Percentiles rank a stretch among this genome's conserved stretches.
These are phyloP conservation scores for Helichrysum umbraculigerum DNA, from an alignment of 129 eudicot genomes.

Conservation along the genomic window DNA sequence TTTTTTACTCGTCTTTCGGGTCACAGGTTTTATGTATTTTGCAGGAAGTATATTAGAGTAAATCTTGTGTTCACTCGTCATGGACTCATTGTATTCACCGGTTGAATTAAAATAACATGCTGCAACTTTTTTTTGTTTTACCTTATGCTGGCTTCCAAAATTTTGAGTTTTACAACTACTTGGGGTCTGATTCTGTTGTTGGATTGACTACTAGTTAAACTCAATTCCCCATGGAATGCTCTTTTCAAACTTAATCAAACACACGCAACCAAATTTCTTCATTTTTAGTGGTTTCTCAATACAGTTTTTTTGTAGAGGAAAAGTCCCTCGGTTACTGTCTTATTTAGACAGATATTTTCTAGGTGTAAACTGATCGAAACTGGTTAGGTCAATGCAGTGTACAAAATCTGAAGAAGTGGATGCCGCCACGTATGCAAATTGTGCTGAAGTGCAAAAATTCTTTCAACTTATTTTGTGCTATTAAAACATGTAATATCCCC, in stretches of 20 bases:
- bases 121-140: not conserved
- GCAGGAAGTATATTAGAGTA: not conserved
- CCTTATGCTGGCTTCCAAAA: not conserved
- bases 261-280: not conserved
- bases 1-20: not conserved
- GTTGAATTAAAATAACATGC: not conserved
- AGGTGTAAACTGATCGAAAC: too few relatives aligned
- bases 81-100: not conserved
- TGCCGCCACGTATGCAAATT: not conserved
- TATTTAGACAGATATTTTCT: not conserved
- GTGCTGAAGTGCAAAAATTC: too few relatives aligned
- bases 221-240: not conserved
- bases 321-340: not conserved
- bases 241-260: too few relatives aligned
- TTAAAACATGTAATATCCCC: too few relatives aligned
- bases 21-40: not conserved
- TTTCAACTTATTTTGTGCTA: too few relatives aligned
- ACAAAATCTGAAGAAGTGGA: not conserved
- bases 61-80: not conserved
- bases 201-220: not conserved
- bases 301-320: not conserved
- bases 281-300: not conserved
- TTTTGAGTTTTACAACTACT: not conserved
- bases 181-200: not conserved
- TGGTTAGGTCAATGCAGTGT: not conserved